Base-by-base conservation (phyloP, 2,329 filamentous ascomycete species). In the Parastagonospora nodorum region DNA sequence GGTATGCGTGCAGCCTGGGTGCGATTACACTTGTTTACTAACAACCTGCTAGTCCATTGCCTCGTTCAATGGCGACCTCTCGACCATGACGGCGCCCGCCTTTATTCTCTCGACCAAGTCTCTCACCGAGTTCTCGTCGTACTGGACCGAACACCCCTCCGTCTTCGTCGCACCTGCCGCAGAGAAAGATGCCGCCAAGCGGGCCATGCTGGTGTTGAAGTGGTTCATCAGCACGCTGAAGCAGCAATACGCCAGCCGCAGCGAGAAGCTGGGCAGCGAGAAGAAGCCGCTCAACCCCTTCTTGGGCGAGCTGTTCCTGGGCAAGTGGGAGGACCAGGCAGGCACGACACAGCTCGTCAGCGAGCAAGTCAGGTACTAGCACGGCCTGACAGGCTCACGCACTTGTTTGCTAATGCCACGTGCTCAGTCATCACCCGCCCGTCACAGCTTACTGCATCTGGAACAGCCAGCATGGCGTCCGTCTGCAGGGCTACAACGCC, bases 231-330 rank as follows among this genome's bases (percentile, higher is more conserved):
- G 87, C 67, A 96, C 92, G 3, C 81, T 97, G 45, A 96, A 94
- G 78, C 90, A 95, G 75, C 91, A 96, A 72, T 88, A 88, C 71
- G 83, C 82, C 63, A 85, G 80, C 63, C 79, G 85, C 51, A 95
- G 90, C 70, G 92, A 97, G 72, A 86, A 87, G 72, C 75, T 86
- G 58, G 92, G 91, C 42, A 94, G 91, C 68, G 93, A 97, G 81
- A 97, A 97, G 85, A 99, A 97, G 80, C 93, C 93, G 2, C 78
- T 99, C 52, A 97, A 99, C 71, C 94, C 94, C 0, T 97, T 99
- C 77, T 78, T 99, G 31, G 93, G 93, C 49, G 93, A 99, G 78
- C 83, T 97, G 30, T 97, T 97, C 77, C 76, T 97, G 27, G 94
- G 93, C 19, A 88, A 87, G 66, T 99, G 94, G 94, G 84, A 88